These are phyloP conservation scores for Penicillium pulvis DNA, from an alignment of 495 filamentous ascomycete genomes.

Conservation along the genomic window DNA sequence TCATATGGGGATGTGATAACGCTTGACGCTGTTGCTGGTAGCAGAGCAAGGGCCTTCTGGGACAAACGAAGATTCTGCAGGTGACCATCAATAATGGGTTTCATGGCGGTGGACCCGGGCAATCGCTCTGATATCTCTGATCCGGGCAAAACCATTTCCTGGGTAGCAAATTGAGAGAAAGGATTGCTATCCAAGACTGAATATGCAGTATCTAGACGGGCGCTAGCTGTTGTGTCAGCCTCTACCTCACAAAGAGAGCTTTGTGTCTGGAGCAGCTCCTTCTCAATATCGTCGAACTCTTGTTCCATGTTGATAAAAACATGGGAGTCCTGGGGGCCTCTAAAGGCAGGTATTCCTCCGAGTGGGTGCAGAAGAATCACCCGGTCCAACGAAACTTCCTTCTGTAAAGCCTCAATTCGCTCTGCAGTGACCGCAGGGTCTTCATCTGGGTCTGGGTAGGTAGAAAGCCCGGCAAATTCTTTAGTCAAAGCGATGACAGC, in stretches of 20 bases:
- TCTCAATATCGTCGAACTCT: slow-evolving; percentile 69
- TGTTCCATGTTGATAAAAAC: slow-evolving; percentile 96
- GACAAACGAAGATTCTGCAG: slow-evolving; percentile 73
- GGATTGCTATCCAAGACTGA: slow-evolving; percentile 45
- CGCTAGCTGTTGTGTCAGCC: slow-evolving; percentile 1
- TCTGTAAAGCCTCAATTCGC: slow-evolving; percentile 45
- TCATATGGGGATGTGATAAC: slow-evolving; percentile 85
- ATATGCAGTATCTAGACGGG: slow-evolving; percentile 13
- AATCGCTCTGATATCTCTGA: slow-evolving; percentile 11
- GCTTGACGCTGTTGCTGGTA: slow-evolving; percentile 85
- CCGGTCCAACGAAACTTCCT: slow-evolving; percentile 71
- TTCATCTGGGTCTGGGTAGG: slow-evolving; percentile 44
- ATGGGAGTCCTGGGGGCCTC: slow-evolving; percentile 68
- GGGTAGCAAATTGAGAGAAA: slow-evolving; percentile 47
- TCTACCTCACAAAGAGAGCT: slow-evolving; percentile 16
- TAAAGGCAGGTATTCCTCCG: slow-evolving; percentile 79
- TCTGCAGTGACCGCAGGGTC: slow-evolving; percentile 47
- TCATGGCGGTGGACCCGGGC: slow-evolving; percentile 14
- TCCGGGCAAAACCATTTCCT: slow-evolving; percentile 30
- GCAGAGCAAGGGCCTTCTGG: slow-evolving; percentile 65
- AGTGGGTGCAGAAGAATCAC: slow-evolving; percentile 87
- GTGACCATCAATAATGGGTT: slow-evolving; percentile 49
- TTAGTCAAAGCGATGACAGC: slow-evolving; percentile 69
- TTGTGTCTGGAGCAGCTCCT: slow-evolving; percentile 52
- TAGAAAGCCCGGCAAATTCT: slow-evolving; percentile 65